Evolutionary conservation across 139 green algal genomes (phyloP), one percentile per base, ranked within the genome.

Genomic region (Klebsormidium nitens): DNA sequence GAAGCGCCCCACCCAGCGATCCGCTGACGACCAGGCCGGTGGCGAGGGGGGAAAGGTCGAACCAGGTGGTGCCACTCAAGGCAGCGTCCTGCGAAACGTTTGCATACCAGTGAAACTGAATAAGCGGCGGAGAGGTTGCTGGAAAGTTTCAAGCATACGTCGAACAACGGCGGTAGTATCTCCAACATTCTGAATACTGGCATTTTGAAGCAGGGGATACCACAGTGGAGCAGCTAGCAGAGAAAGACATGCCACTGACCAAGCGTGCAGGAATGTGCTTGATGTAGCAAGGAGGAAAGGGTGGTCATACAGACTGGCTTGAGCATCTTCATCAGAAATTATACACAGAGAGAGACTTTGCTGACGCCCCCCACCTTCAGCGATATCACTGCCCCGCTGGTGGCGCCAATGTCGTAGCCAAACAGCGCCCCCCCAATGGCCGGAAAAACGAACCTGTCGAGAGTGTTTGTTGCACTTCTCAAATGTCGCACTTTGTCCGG

Each of bases 341-440:
- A 52, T 52, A 61, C 14, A 23, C 5, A 61, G 52, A 35, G 28
- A 61, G 52, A 14, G 14, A 36, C 19, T 23, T 5, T 39, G 40
- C 4, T 28, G 5, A 5, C 2, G 35, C 4, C 11, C 26, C 63
- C 26, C 48, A 75, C 68, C 68, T 71, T 78, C 8, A 78, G 26
- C 17, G 71, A 78, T 4, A 78, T 19, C 3, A 96, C 64, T 1
- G 90, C 91, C 14, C 89, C 89, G 4, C 71, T 88, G 0, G 88
- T 93, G 19, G 87, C 86, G 2, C 91, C 91, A 32, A 95, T 95
- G 76, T 95, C 89, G 69, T 89, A 94, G 37, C 81, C 78, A 37
- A 85, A 85, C n/a, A 85, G 64, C 14, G 66, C 5, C 17, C 81
- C 81, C 1, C 75, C 81, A 8, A 87, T 31, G 3, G 81, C 81